Base-by-base conservation (phyloP, 1,139 yeast species). In the Suhomyces bolitotheri region DNA sequence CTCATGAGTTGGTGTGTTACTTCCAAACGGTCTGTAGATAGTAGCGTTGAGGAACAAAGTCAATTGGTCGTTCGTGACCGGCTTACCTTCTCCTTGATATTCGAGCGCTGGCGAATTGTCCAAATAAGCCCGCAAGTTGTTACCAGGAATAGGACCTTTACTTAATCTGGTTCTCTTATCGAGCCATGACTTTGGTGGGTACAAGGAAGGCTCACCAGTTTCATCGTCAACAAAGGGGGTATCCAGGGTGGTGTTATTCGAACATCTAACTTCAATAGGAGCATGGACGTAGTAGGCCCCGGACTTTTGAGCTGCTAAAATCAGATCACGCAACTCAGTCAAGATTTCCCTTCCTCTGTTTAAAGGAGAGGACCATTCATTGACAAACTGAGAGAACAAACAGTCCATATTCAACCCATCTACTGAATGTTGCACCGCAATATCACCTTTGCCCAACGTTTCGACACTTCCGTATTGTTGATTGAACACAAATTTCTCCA, bases 331-430 rank as follows among this genome's bases (percentile, higher is more conserved):
- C 45, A 90, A 68, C 34, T 84, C 67, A 35, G 75, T 69, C 46
- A 90, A 72, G 9, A 84, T 80, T 33, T 80, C 82, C 7, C 80
- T 80, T 7, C 97, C 97, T 41, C 77, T 75, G 19, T 66, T 71
- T 54, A 92, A 66, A 20, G 97, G 97, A 37, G 95, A 78, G 10
- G 92, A 88, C 98, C 98, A 92, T 64, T 92, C 98, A 56, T 90
- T 82, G 37, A 92, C 98, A 63, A 83, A 90, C 60, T 92, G 98
- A 30, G 90, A 81, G 58, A 89, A 92, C 47, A 90, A 67, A 58
- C 98, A 92, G 64, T 92, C 97, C 96, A 92, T 88, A 58, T 88
- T 89, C 52, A 90, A 78, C 2, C 90, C 96, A 44, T 85, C 90
- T 22, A 85, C 90, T 3, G 94, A 83, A 43, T 79, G 75, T 53